phyloP scores from a whole-genome alignment of 768 basidiomycete genomes.

The Suillus bovinus region DNA sequence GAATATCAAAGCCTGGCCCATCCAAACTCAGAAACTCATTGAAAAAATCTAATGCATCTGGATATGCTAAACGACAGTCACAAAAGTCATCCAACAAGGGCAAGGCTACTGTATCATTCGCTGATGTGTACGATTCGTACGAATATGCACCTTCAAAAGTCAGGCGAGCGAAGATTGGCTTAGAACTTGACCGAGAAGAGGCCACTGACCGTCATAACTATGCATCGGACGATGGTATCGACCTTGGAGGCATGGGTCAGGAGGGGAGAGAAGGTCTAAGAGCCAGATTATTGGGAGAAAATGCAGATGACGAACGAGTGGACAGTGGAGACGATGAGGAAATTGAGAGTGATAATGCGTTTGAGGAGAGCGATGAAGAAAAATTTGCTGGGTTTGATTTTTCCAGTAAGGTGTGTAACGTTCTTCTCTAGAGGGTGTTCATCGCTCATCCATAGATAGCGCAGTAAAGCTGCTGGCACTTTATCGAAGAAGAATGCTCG shows the following conservation, averaged over 20 bases:
- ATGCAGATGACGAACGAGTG: constrained; percentile 52
- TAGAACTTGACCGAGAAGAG: constrained; percentile 62
- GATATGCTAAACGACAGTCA: constrained; percentile 53
- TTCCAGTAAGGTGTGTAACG: constrained; percentile 19
- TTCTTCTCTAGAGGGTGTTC: not conserved
- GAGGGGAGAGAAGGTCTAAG: constrained; percentile 35
- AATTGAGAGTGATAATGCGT: constrained; percentile 81
- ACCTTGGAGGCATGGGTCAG: constrained; percentile 29
- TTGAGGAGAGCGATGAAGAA: constrained; percentile 83
- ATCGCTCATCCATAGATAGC: constrained; percentile 13
- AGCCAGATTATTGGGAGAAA: constrained; percentile 54
- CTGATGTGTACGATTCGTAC: constrained; percentile 75
- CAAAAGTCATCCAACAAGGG: constrained; percentile 35
- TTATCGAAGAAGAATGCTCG: constrained; percentile 23
- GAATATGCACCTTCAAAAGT: constrained; percentile 48
- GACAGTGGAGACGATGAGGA: constrained; percentile 81
- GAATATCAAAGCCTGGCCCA: constrained; percentile 14
- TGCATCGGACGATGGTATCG: constrained; percentile 44
- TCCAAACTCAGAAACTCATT: constrained; percentile 5
- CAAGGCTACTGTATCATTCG: constrained; percentile 31
- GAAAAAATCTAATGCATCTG: constrained; percentile 44
- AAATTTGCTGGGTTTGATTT: constrained; percentile 64
- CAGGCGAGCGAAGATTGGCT: constrained; percentile 50
- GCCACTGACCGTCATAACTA: constrained; percentile 21
- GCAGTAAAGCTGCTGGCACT: constrained; percentile 24